phyloP scores from a whole-genome alignment of 345 rosid species.

The Crucihimalaya himalaica region DNA sequence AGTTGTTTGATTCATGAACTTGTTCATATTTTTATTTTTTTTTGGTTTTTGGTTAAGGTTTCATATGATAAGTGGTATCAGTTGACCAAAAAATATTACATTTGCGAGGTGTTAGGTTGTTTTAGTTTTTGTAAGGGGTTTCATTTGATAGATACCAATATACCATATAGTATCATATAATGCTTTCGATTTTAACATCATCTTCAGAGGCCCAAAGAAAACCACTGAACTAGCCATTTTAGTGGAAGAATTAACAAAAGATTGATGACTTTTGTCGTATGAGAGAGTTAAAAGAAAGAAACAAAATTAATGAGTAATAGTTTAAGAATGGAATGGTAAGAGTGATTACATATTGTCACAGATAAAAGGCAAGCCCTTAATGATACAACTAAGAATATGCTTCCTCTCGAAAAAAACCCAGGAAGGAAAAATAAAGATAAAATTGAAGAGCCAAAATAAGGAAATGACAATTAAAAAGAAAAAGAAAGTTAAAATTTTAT shows the following conservation, averaged over 20 bases:
- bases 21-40: too few relatives aligned
- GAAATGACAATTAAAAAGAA: not conserved
- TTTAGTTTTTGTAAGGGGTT: too few relatives aligned
- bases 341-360: conserved; percentile 25
- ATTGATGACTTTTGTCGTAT: not conserved
- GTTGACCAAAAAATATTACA: too few relatives aligned
- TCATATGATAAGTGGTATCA: too few relatives aligned
- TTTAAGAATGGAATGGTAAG: not conserved
- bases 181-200: not conserved
- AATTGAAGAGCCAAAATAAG: not conserved
- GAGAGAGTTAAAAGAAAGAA: not conserved
- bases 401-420: conserved; percentile 35
- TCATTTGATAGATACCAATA: not conserved
- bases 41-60: too few relatives aligned
- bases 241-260: not conserved
- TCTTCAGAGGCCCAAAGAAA: not conserved
- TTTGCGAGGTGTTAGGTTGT: too few relatives aligned
- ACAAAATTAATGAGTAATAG: not conserved
- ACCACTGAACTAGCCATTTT: not conserved
- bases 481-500: conserved; percentile 2
- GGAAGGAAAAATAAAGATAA: conserved; percentile 28
- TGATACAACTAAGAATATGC: conserved; percentile 37
- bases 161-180: not conserved
- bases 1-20: conserved; percentile 10
- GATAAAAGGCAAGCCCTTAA: conserved; percentile 22